phyloP scores from a whole-genome alignment of 148 eudicot species.

The Vaccinium myrtillus region DNA sequence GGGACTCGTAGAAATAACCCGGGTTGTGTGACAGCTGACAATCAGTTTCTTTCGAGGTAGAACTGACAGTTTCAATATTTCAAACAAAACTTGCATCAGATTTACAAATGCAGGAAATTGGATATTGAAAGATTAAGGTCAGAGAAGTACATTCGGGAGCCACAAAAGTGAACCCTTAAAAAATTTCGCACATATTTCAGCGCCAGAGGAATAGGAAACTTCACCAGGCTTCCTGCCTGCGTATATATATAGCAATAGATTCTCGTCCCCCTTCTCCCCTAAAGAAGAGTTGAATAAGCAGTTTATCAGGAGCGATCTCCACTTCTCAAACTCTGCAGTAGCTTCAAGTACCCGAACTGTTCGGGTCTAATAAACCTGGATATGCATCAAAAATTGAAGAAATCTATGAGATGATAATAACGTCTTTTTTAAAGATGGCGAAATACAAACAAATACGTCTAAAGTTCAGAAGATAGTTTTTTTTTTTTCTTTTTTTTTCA shows the following conservation, averaged over 20 bases:
- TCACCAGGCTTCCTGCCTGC: background rate
- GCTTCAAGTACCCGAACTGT: constrained; percentile 69
- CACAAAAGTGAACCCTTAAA: no score
- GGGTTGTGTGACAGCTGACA: background rate
- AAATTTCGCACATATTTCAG: no score
- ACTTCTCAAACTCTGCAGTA: constrained; percentile 62
- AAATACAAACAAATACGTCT: background rate
- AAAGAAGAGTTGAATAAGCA: background rate
- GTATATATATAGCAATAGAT: background rate
- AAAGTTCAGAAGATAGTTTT: background rate
- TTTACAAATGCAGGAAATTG: background rate
- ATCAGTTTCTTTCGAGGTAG: background rate
- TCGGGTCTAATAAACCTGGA: constrained; percentile 80
- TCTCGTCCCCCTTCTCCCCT: background rate
- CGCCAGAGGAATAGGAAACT: background rate
- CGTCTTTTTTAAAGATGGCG: background rate
- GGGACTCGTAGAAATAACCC: background rate
- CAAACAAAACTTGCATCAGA: background rate
- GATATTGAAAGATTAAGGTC: background rate
- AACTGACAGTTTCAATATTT: background rate
- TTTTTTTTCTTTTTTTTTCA: no score
- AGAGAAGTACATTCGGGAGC: no score
- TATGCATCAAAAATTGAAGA: background rate
- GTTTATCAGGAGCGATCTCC: constrained; percentile 52
- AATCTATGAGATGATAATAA: background rate